Evolutionary conservation across 1,284 basidiomycete species (phyloP).

Genomic region (Naganishia sp.): DNA sequence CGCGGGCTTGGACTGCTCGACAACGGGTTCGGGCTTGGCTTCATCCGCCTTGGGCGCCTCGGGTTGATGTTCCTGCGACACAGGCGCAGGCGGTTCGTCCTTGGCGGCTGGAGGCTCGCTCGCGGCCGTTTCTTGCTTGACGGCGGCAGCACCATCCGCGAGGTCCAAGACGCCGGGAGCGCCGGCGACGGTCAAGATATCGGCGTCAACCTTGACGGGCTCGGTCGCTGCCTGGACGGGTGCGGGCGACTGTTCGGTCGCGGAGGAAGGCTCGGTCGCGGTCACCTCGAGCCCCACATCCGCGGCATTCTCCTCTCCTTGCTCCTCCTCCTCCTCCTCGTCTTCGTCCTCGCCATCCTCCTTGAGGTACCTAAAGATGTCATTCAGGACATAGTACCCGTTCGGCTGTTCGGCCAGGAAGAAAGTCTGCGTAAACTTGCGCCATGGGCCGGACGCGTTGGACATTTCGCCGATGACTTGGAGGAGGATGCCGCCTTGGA

Average conservation of each 20-base stretch:
- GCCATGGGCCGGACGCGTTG: constrained; percentile 82
- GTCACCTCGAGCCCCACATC: constrained; percentile 26
- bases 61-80: constrained; percentile 34
- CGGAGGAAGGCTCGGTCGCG: constrained; percentile 12
- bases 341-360: constrained; percentile 85
- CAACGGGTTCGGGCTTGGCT: constrained; percentile 12
- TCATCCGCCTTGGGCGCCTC: constrained; percentile 37
- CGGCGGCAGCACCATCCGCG: neutral
- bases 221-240: neutral
- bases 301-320: constrained; percentile 9
- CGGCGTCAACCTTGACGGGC: constrained; percentile 12
- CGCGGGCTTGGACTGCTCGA: constrained; percentile 39
- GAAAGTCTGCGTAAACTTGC: constrained; percentile 98
- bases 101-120: constrained; percentile 7
- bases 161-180: constrained; percentile 37
- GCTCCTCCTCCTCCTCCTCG: constrained; percentile 57
- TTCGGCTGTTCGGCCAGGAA: constrained; percentile 99
- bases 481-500: constrained; percentile 94
- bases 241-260: neutral
- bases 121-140: neutral
- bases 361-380: constrained; percentile 99
- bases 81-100: constrained; percentile 20
- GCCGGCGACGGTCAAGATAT: constrained; percentile 3
- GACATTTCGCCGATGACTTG: constrained; percentile 99
- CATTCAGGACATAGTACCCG: constrained; percentile 99